phyloP scores from a whole-genome alignment of 257 asterid genomes.

The Nicotiana paniculata region DNA sequence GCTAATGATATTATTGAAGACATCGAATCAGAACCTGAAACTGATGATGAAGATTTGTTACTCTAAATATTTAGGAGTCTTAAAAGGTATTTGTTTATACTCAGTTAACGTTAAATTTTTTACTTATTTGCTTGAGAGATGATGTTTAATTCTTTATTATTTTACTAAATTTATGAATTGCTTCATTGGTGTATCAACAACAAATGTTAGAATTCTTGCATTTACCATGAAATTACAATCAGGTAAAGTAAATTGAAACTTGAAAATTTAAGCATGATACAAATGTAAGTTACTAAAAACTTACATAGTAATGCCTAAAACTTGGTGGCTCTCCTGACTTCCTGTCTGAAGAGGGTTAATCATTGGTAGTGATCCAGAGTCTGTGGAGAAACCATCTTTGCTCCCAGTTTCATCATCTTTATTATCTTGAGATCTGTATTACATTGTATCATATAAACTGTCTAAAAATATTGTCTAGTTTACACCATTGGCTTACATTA shows the following conservation, averaged over 20 bases:
- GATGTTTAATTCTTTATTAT: too few species aligned
- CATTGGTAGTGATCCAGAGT: constrained; percentile 26
- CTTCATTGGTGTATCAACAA: neutral
- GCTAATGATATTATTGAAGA: neutral
- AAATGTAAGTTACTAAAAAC: constrained; percentile 13
- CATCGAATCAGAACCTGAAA: neutral
- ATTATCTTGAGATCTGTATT: constrained; percentile 28
- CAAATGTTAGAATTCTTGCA: neutral
- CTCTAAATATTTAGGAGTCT: neutral
- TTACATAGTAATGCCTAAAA: constrained; percentile 32
- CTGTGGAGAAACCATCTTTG: constrained; percentile 31
- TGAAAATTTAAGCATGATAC: neutral
- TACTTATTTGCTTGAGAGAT: neutral
- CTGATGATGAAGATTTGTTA: neutral
- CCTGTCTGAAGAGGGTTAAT: constrained; percentile 28
- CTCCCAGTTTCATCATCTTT: constrained; percentile 22
- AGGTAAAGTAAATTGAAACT: constrained; percentile 7
- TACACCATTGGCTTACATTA: neutral
- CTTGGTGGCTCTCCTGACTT: constrained; percentile 18
- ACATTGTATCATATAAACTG: constrained; percentile 13
- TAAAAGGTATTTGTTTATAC: neutral
- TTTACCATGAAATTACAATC: neutral
- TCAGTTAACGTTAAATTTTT: neutral
- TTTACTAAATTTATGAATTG: too few species aligned
- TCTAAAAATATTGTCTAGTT: neutral